Evolutionary conservation across 495 filamentous ascomycete genomes (phyloP).

Genomic region (Talaromyces nanjingensis): DNA sequence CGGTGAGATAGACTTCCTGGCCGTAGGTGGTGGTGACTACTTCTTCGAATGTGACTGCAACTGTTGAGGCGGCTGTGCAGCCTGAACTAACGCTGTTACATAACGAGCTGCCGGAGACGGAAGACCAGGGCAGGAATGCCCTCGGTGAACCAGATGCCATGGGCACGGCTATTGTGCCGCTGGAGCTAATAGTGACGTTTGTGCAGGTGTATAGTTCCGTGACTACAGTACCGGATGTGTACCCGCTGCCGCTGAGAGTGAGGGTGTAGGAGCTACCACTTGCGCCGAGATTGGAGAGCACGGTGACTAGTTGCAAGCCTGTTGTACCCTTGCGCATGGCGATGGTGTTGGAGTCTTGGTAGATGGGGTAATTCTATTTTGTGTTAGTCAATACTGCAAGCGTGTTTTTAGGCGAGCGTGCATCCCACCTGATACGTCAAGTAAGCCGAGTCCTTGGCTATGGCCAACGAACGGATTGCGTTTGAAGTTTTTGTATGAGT

Average conservation of each 20-base stretch:
- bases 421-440: conserved; percentile 37
- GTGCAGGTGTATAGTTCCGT: conserved; percentile 19
- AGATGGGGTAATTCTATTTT: conserved; percentile 33
- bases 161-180: conserved; percentile 19
- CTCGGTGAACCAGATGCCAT: conserved; percentile 22
- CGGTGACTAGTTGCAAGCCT: conserved; percentile 43
- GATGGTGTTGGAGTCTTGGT: conserved; percentile 45
- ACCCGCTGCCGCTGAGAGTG: conserved; percentile 30
- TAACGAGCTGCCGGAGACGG: conserved; percentile 10
- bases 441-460: conserved; percentile 37
- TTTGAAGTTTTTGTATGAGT: conserved; percentile 53
- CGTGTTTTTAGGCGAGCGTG: neutral
- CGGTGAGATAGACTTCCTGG: conserved; percentile 48
- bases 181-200: conserved; percentile 21
- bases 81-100: conserved; percentile 6
- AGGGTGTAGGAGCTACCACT: conserved; percentile 35
- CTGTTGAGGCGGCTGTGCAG: conserved; percentile 19
- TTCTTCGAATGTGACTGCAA: conserved; percentile 47
- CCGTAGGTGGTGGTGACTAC: conserved; percentile 38
- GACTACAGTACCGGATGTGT: conserved; percentile 17
- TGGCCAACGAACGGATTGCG: conserved; percentile 50
- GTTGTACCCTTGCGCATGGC: conserved; percentile 55
- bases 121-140: conserved; percentile 17
- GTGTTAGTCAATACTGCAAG: neutral
- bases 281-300: conserved; percentile 50